These are phyloP conservation scores for Chlorella sp. DNA, from an alignment of 139 green algal genomes.

Conservation along the genomic window DNA sequence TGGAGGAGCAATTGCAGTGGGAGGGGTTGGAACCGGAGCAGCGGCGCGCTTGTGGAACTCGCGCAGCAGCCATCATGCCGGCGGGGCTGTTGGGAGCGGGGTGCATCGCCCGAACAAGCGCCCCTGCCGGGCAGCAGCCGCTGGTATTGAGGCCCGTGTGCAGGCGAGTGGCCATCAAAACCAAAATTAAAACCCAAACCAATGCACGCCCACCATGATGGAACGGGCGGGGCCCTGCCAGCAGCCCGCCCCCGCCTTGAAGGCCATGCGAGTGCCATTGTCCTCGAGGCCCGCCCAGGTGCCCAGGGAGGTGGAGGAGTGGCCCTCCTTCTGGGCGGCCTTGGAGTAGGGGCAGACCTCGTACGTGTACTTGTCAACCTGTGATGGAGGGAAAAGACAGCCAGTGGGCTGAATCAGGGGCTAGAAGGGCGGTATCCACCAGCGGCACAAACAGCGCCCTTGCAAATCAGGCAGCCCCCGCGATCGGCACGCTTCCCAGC, in stretches of 20 bases:
- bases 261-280: constrained; percentile 52
- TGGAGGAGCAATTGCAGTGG: not conserved
- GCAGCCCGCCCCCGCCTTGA: constrained; percentile 71
- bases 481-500: not conserved
- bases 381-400: constrained; percentile 1
- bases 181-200: not conserved
- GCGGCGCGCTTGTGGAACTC: not conserved
- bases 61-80: no score
- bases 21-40: not conserved
- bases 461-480: no score
- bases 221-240: constrained; percentile 71
- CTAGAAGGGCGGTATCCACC: no score
- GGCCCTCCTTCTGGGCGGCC: constrained; percentile 71
- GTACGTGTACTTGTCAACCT: constrained; percentile 83
- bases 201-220: constrained; percentile 49
- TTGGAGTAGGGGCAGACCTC: constrained; percentile 78
- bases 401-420: not conserved
- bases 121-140: no score
- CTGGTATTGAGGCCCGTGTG: not conserved
- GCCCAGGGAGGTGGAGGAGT: constrained; percentile 64
- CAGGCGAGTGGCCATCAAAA: not conserved
- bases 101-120: not conserved
- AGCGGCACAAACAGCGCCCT: no score
- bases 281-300: constrained; percentile 65
- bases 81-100: no score